Base-by-base conservation (phyloP, 192 early-diverging fungal genomes). In the Entophlyctis luteolus region DNA sequence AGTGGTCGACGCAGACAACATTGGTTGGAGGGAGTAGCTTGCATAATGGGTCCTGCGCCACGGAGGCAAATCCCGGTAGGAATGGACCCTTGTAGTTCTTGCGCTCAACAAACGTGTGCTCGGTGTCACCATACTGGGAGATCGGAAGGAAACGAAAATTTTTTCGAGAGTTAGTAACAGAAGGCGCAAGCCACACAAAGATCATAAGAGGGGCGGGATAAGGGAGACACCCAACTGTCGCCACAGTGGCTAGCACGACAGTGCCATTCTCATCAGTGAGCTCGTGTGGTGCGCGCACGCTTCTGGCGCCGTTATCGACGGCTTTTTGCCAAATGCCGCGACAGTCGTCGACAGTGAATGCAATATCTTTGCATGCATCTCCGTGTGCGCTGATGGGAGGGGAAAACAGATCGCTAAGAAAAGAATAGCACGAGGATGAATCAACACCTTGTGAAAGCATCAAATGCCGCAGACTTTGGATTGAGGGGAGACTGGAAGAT, bases 351-450 rank as follows among this genome's bases (percentile, higher is more conserved):
- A 97, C 94, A 14, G 88, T 85, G 72, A 97, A 97, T 20, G 94
- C 94, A 34, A 98, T 89, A 80, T 98, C 91, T 77, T 92, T 92
- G 69, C 95, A 92, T 59, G 89, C 93, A 69, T 98, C 96, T 73
- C 96, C 96, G 80, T 94, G 94, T 29, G 72, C 70, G 34, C 87
- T 89, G 57, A 12, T 46, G 6, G 55, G 1, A 27, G 49, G 16
- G 47, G 37, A 34, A 37, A 27, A 22, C 22, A 35, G 20, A 22
- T 27, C 71, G 12, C 14, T 6, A n/a, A 55, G 33, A 29, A 29
- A 72, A 34, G 16, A 48, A 25, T 23, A 4, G 5, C 22, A 22
- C 5, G 45, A 46, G 1, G 18, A 46, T 16, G 18, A 46, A 46
- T 46, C 22, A 0, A 46, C 27, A 74, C 73, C 66, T 65, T 22